Evolutionary conservation across 768 basidiomycete species (phyloP).

Genomic region (Galerina sulciceps): DNA sequence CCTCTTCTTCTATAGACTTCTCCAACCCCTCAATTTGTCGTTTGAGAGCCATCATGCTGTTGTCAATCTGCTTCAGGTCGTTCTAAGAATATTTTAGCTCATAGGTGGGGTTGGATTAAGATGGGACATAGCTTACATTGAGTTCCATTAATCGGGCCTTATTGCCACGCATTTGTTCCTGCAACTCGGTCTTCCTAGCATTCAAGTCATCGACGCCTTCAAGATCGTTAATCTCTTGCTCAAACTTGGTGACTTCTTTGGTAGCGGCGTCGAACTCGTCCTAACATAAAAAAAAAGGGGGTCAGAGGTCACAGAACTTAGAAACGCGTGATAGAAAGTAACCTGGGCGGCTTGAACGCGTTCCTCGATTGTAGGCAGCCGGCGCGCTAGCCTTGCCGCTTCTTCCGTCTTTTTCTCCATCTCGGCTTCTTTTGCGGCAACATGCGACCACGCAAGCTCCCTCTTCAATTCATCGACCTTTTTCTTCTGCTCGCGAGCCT

Average conservation of each 20-base stretch:
- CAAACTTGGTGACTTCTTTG: conserved; percentile 32
- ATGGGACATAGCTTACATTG: conserved; percentile 39
- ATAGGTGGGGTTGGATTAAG: not conserved
- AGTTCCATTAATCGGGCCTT: conserved; percentile 45
- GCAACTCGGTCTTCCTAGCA: conserved; percentile 48
- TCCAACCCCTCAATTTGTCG: conserved; percentile 43
- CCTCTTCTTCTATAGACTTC: conserved; percentile 56
- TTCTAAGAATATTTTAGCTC: not conserved
- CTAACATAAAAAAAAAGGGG: conserved; percentile 21
- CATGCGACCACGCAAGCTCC: conserved; percentile 89
- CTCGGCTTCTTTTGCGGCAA: conserved; percentile 70
- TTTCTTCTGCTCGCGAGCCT: conserved; percentile 71
- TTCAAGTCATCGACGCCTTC: conserved; percentile 37
- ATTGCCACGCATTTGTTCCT: conserved; percentile 48
- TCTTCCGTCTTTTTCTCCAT: conserved; percentile 41
- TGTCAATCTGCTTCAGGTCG: conserved; percentile 55
- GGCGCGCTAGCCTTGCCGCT: conserved; percentile 34
- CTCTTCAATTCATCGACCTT: conserved; percentile 74
- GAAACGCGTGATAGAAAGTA: not conserved
- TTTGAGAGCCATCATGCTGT: conserved; percentile 35
- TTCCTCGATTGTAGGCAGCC: conserved; percentile 43
- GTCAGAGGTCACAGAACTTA: not conserved
- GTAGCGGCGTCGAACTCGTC: conserved; percentile 32
- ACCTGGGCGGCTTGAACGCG: conserved; percentile 39
- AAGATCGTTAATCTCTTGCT: conserved; percentile 32